A percentile compares a stretch with the other conserved stretches of the same genome.
These are phyloP conservation scores for Erysiphe pisi DNA, from an alignment of 2,329 filamentous ascomycete species.

Conservation along the genomic window DNA sequence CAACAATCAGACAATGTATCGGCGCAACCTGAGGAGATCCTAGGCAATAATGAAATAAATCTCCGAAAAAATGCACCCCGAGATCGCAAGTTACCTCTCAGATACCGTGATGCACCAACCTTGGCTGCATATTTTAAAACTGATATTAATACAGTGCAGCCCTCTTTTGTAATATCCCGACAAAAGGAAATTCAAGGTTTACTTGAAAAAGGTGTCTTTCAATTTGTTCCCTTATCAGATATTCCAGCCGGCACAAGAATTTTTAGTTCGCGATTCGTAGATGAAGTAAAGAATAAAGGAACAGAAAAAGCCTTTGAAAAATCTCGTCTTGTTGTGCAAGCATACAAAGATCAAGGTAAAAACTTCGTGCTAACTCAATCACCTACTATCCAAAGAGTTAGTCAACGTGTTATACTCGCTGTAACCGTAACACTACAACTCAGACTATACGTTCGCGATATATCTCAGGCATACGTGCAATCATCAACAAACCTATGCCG, in stretches of 20 bases:
- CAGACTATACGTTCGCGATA: background rate
- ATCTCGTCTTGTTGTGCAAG: constrained; percentile 28
- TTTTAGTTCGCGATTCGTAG: constrained; percentile 30
- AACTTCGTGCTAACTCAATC: background rate
- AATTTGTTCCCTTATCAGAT: background rate
- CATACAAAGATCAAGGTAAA: constrained; percentile 27
- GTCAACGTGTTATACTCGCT: background rate
- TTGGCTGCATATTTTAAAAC: too few species aligned
- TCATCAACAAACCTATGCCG: background rate
- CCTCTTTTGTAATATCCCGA: background rate
- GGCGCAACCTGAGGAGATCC: too few species aligned
- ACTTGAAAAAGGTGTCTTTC: constrained; percentile 23
- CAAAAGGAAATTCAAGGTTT: constrained; percentile 17
- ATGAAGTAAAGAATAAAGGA: constrained; percentile 30
- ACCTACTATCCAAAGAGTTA: background rate
- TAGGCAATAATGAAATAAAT: background rate
- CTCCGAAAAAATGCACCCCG: too few species aligned
- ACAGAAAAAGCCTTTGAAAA: constrained; percentile 28
- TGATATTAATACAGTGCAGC: too few species aligned
- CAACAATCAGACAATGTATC: too few species aligned
- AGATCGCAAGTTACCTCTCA: too few species aligned
- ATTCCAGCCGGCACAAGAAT: constrained; percentile 3
- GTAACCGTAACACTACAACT: background rate
- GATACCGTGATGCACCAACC: too few species aligned
- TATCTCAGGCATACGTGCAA: background rate